A percentile compares a stretch with the other conserved stretches of the same genome.
These are phyloP conservation scores for Bryoerythrophyllum caledonicum DNA, from an alignment of 225 moss, liverwort and hornwort species.

Conservation along the genomic window DNA sequence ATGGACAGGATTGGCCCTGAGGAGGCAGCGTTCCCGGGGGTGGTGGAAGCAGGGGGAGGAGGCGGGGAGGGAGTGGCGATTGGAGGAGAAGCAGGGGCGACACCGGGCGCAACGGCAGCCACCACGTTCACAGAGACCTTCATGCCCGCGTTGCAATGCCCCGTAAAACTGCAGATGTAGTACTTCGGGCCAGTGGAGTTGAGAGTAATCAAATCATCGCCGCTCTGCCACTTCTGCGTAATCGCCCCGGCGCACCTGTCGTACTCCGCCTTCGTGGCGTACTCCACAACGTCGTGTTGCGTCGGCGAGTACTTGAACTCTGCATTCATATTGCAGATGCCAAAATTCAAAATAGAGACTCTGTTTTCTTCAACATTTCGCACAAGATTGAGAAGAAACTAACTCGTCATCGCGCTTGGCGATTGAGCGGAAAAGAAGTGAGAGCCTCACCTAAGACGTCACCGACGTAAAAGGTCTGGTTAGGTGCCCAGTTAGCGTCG, in stretches of 20 bases:
- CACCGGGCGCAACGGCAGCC: not conserved
- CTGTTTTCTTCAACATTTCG: slow-evolving; percentile 7
- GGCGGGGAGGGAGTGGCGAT: slow-evolving; percentile 3
- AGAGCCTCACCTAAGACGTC: slow-evolving; percentile 35
- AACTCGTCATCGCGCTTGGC: not conserved
- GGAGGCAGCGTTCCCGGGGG: not conserved
- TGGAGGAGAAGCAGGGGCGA: not conserved
- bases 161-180: slow-evolving; percentile 8
- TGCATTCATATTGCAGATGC: slow-evolving; percentile 15
- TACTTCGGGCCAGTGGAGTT: not conserved
- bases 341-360: not conserved
- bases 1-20: slow-evolving; percentile 32
- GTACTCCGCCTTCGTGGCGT: not conserved
- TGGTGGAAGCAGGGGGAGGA: not conserved
- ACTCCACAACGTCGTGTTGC: slow-evolving; percentile 17
- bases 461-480: not conserved
- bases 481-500: not conserved
- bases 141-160: slow-evolving; percentile 16
- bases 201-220: slow-evolving; percentile 15
- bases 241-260: not conserved
- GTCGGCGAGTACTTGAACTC: not conserved
- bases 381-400: not conserved
- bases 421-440: too few relatives aligned
- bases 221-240: fast-evolving
- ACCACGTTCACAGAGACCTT: slow-evolving; percentile 24